Evolutionary conservation across 257 asterid genomes (phyloP).

Genomic region (Schizonepeta tenuifolia): DNA sequence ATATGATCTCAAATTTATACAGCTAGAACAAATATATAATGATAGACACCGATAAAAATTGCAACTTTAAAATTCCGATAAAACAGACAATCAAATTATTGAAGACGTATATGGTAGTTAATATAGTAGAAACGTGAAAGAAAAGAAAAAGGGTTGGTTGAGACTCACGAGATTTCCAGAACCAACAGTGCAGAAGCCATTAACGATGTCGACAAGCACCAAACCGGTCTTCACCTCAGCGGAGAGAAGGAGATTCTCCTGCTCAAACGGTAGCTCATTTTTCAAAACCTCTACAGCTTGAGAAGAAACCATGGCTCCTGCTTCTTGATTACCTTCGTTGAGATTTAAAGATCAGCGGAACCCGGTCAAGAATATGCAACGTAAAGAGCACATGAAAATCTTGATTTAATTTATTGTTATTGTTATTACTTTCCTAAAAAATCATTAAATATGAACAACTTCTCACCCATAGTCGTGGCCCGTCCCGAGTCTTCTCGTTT

Average conservation of each 20-base stretch:
- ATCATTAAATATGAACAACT: background rate
- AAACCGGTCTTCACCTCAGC: slow-evolving; percentile 66
- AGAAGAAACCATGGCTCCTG: slow-evolving; percentile 34
- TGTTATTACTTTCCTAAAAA: background rate
- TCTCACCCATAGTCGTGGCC: background rate
- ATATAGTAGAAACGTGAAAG: background rate
- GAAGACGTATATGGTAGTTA: background rate
- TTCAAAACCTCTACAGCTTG: slow-evolving; percentile 45
- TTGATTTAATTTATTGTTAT: background rate
- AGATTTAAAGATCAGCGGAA: background rate
- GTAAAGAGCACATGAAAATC: background rate
- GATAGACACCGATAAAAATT: background rate
- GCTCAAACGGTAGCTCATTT: slow-evolving; percentile 65
- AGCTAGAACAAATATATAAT: background rate
- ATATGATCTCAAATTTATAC: slow-evolving; percentile 8
- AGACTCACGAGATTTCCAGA: slow-evolving; percentile 83
- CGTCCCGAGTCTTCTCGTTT: background rate
- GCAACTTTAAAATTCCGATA: background rate
- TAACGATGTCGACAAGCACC: slow-evolving; percentile 80
- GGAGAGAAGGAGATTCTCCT: slow-evolving; percentile 56
- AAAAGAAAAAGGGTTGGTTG: slow-evolving; percentile 10
- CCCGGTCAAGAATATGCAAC: slow-evolving; percentile 28
- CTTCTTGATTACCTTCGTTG: slow-evolving; percentile 11
- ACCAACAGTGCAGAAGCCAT: slow-evolving; percentile 97
- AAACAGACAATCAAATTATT: background rate